A percentile compares a stretch with the other conserved stretches of the same genome.
These are phyloP conservation scores for Cyberlindnera lachancei DNA, from an alignment of 805 yeast species.

Conservation along the genomic window DNA sequence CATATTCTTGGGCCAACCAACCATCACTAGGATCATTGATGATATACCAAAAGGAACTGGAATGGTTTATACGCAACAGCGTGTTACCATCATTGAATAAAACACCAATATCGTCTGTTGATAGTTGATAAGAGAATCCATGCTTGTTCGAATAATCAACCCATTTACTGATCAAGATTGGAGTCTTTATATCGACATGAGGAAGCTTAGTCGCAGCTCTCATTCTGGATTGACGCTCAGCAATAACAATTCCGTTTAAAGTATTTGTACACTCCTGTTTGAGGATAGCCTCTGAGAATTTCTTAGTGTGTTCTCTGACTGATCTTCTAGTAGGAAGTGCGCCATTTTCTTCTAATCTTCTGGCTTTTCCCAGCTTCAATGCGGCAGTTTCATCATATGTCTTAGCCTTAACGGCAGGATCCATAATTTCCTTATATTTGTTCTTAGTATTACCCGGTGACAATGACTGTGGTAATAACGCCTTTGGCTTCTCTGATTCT, in stretches of 20 bases:
- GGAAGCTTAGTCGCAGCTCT: slow-evolving; percentile 14
- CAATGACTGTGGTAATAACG: slow-evolving; percentile 78
- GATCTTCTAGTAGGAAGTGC: slow-evolving; percentile 3
- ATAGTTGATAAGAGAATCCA: slow-evolving; percentile 89
- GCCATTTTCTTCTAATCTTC: slow-evolving; percentile 34
- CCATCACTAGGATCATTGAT: slow-evolving; percentile 41
- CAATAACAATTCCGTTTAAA: slow-evolving; percentile 35
- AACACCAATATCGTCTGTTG: slow-evolving; percentile 87
- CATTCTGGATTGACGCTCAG: slow-evolving; percentile 39
- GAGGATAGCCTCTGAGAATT: slow-evolving; percentile 23
- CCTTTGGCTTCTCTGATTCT: slow-evolving; percentile 57
- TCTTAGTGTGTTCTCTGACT: slow-evolving; percentile 9
- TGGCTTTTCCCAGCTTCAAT: slow-evolving; percentile 24
- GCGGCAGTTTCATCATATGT: slow-evolving; percentile 25
- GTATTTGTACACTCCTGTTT: slow-evolving; percentile 40
- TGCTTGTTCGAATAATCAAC: slow-evolving; percentile 95
- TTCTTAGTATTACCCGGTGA: slow-evolving; percentile 89
- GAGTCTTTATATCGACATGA: slow-evolving; percentile 30
- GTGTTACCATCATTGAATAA: slow-evolving; percentile 81
- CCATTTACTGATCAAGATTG: slow-evolving; percentile 86
- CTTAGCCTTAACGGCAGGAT: slow-evolving; percentile 19
- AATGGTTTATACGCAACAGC: slow-evolving; percentile 61
- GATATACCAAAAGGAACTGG: slow-evolving; percentile 60
- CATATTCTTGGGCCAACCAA: slow-evolving; percentile 45
- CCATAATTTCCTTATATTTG: slow-evolving; percentile 63